Evolutionary conservation across 305 asterid species (phyloP).

Genomic region (Fraxinus sp.): DNA sequence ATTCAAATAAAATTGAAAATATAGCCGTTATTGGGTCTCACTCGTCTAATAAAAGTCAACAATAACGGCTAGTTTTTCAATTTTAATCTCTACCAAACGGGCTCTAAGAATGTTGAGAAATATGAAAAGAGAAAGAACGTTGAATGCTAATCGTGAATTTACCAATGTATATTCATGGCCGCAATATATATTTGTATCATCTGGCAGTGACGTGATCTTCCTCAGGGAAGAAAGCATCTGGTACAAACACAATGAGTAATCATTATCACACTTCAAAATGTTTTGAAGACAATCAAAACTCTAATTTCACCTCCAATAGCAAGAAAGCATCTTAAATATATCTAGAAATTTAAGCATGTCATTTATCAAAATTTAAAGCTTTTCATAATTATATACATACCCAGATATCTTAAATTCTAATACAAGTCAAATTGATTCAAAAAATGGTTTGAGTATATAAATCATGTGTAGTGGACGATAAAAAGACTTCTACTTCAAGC

Average conservation of each 20-base stretch:
- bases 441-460: background rate
- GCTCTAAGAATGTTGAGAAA: background rate
- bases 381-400: background rate
- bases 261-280: background rate
- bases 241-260: slow-evolving; percentile 24
- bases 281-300: background rate
- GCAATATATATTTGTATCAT: slow-evolving; percentile 75
- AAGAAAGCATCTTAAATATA: background rate
- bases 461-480: background rate
- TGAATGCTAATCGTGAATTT: slow-evolving; percentile 24
- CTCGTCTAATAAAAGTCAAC: no score
- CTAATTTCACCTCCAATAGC: background rate
- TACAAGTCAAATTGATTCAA: background rate
- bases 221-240: slow-evolving; percentile 82
- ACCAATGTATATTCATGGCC: slow-evolving; percentile 96
- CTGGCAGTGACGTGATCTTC: slow-evolving; percentile 74
- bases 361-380: background rate
- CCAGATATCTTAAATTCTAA: background rate
- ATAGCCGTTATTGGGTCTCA: no score
- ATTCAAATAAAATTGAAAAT: no score
- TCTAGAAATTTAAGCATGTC: background rate
- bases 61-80: no score
- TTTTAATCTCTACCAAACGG: no score
- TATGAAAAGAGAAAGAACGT: background rate
- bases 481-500: background rate